Percentiles rank a stretch among this genome's conserved stretches.
These are phyloP conservation scores for Betula pendula DNA, from an alignment of 306 rosid genomes.

Conservation along the genomic window DNA sequence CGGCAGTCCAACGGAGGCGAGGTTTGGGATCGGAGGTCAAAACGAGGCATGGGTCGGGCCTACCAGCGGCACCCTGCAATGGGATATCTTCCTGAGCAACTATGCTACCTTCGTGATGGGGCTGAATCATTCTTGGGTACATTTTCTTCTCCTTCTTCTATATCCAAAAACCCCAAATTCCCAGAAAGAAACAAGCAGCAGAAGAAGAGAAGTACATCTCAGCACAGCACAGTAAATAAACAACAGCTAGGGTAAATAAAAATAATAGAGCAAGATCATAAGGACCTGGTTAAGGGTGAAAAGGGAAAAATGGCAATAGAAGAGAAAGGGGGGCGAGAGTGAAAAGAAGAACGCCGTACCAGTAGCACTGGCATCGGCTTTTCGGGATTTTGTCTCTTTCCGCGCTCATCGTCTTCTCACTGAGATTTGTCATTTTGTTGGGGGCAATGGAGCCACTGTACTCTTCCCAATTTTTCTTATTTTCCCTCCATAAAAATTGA, in stretches of 20 bases:
- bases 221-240: background rate
- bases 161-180: slow-evolving; percentile 8
- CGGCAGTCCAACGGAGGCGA: slow-evolving; percentile 98
- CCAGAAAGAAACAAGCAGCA: background rate
- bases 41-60: slow-evolving; percentile 90
- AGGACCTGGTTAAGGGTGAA: background rate
- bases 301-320: slow-evolving; percentile 7
- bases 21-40: slow-evolving; percentile 62
- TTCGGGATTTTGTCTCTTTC: slow-evolving; percentile 55
- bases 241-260: slow-evolving; percentile 9
- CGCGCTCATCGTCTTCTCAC: slow-evolving; percentile 22
- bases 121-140: slow-evolving; percentile 8
- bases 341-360: slow-evolving; percentile 21
- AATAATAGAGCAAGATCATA: background rate
- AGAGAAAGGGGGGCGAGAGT: too few species aligned
- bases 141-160: slow-evolving; percentile 11
- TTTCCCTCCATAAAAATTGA: background rate
- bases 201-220: background rate
- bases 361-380: slow-evolving; percentile 32
- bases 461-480: background rate
- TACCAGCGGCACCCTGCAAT: slow-evolving; percentile 11
- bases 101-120: slow-evolving; percentile 7
- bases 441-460: slow-evolving; percentile 11
- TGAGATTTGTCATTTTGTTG: background rate
- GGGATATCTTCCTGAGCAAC: slow-evolving; percentile 4